Conservation (phyloP, 257 asterid species). For the Asclepias syriaca region DNA sequence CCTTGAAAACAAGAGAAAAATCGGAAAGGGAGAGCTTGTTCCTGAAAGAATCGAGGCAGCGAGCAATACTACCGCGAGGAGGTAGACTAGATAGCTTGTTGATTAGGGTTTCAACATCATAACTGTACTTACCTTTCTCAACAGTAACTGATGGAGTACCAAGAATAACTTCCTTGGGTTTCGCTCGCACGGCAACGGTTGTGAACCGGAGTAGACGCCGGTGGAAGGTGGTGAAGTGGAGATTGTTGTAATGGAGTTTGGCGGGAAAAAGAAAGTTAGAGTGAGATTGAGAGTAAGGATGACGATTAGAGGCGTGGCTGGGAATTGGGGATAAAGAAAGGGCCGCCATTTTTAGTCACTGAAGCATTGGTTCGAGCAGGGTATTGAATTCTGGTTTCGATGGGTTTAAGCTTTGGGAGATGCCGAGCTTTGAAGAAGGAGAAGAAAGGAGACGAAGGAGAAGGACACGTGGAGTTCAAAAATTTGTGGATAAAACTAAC, state of each 20-base stretch:
- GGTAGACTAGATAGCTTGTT: slow-evolving; percentile 94
- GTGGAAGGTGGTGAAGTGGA: slow-evolving; percentile 23
- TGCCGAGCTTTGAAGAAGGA: not conserved
- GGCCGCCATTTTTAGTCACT: slow-evolving; percentile 56
- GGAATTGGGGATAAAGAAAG: slow-evolving; percentile 42
- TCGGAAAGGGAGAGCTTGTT: slow-evolving; percentile 89
- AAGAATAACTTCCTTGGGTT: slow-evolving; percentile 60
- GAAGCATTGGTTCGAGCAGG: slow-evolving; percentile 20
- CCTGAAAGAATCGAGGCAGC: slow-evolving; percentile 80
- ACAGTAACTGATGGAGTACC: slow-evolving; percentile 84
- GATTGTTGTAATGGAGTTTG: slow-evolving; percentile 28
- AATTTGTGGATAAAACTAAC: slow-evolving; percentile 13
- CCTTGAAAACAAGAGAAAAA: slow-evolving; percentile 69
- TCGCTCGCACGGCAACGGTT: slow-evolving; percentile 42
- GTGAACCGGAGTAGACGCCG: slow-evolving; percentile 25
- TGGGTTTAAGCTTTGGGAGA: slow-evolving; percentile 4
- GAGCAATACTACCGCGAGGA: slow-evolving; percentile 97
- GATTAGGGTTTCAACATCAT: slow-evolving; percentile 93
- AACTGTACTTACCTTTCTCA: slow-evolving; percentile 90
- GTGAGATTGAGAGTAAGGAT: slow-evolving; percentile 17
- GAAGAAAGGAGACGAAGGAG: slow-evolving; percentile 9
- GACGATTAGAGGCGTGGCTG: slow-evolving; percentile 23
- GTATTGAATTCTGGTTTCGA: not conserved
- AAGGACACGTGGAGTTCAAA: slow-evolving; percentile 14
- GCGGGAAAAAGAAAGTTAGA: slow-evolving; percentile 23